A percentile compares a stretch with the other conserved stretches of the same genome.
phyloP scores from a whole-genome alignment of 2,329 filamentous ascomycete species.

The Pseudocercospora fijiensis region DNA sequence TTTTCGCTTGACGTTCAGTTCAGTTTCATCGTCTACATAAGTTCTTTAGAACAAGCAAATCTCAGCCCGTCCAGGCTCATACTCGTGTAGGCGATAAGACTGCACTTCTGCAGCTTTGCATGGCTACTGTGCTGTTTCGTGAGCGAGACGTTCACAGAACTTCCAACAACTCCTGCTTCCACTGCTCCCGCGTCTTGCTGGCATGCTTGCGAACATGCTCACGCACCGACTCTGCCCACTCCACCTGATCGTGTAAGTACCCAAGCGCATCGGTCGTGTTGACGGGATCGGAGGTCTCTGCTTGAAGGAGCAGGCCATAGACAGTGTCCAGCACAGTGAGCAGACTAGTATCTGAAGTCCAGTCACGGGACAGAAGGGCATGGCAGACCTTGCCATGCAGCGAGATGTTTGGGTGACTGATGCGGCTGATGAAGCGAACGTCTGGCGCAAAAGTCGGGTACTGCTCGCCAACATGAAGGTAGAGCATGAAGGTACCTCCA shows the following conservation, averaged over 20 bases:
- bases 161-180: conserved; percentile 29
- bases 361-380: conserved; percentile 38
- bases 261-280: conserved; percentile 38
- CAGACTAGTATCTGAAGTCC: conserved; percentile 39
- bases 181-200: conserved; percentile 33
- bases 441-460: conserved; percentile 41
- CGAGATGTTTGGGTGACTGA: conserved; percentile 44
- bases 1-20: not conserved
- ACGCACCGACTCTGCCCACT: conserved; percentile 37
- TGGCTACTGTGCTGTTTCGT: not conserved
- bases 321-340: conserved; percentile 38
- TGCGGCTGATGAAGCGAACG: conserved; percentile 40
- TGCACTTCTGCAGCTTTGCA: not conserved
- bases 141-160: not conserved
- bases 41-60: not conserved
- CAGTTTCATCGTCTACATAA: not conserved
- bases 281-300: conserved; percentile 38
- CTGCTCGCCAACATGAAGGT: conserved; percentile 40
- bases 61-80: not conserved
- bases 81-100: not conserved
- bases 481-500: conserved; percentile 39
- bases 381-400: conserved; percentile 42
- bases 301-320: conserved; percentile 39
- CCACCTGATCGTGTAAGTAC: conserved; percentile 38
- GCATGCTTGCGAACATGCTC: conserved; percentile 36